Evolutionary conservation across 2,329 filamentous ascomycete species (phyloP), one percentile per base, ranked within the genome.

Genomic region (Cladosporium velox): DNA sequence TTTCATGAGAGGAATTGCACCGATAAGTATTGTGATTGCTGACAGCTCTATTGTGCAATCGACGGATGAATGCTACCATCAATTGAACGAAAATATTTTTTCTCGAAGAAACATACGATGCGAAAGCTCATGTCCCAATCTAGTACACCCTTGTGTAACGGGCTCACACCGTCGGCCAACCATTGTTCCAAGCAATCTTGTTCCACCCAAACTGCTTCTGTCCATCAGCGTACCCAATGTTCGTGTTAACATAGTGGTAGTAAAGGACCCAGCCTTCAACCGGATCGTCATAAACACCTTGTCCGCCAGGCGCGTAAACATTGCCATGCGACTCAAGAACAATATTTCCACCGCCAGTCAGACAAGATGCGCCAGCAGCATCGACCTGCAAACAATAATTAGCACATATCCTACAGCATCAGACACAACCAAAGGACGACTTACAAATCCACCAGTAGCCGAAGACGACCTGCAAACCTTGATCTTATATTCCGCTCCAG

Each of bases 241-340:
- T 80, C 0, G 83, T 87, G 68, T 88, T 79, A 2, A 87, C 77
- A 58, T 88, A 88, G 70, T 89, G 86, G 71, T 89, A 89, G 74
- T 89, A 89, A 7, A 89, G 77, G 10, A 89, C 80, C 6, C 83
- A 80, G 1, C 86, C 86, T 11, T 77, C 63, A 15, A 68, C 70
- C 0, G 79, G 77, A 67, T 88, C 86, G 1, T 79, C 78, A 68
- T 85, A 83, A 1, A 88, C 82, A 52, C 85, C 86, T 75, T 90
- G 87, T 44, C 88, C 88, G 67, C 88, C 88, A 18, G 88, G 88
- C 34, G 85, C 88, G 70, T 90, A 91, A 0, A 89, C 82, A 30
- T 77, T 84, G 6, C 77, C 85, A 69, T 91, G 87, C 15, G 82
- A 86, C 68, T 83, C 82, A 0, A 91, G 79, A 0, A 91, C 84